phyloP scores from a whole-genome alignment of 768 basidiomycete species.

The Pholiota molesta region DNA sequence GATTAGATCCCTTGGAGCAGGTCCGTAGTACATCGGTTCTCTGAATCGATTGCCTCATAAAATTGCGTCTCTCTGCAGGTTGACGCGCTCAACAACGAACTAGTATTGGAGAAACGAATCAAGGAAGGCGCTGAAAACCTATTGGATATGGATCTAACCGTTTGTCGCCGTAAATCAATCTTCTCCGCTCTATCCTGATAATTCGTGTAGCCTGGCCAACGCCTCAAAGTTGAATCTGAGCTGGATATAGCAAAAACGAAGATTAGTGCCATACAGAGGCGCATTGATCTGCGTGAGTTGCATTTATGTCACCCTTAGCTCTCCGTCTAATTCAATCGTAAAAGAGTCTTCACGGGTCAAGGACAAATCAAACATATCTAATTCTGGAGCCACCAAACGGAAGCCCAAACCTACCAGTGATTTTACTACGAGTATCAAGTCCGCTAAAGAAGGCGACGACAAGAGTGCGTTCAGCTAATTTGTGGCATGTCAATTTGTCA shows the following conservation, averaged over 20 bases:
- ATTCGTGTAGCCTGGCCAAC: conserved; percentile 56
- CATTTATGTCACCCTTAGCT: not conserved
- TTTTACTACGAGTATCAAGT: conserved; percentile 20
- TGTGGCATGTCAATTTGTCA: not conserved
- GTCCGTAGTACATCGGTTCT: conserved; percentile 25
- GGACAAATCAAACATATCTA: conserved; percentile 14
- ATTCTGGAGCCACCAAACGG: conserved; percentile 16
- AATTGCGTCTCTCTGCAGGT: conserved; percentile 44
- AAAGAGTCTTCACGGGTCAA: conserved; percentile 35
- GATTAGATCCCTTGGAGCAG: conserved; percentile 49
- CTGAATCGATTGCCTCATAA: not conserved
- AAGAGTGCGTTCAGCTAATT: conserved; percentile 35
- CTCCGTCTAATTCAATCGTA: conserved; percentile 12
- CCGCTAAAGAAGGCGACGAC: conserved; percentile 32
- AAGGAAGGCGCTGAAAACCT: conserved; percentile 93
- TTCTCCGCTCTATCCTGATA: conserved; percentile 7
- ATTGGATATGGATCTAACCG: conserved; percentile 65
- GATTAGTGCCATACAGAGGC: conserved; percentile 67
- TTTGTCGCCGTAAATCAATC: conserved; percentile 28
- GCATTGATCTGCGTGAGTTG: conserved; percentile 55
- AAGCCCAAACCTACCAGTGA: conserved; percentile 17
- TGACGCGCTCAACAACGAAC: conserved; percentile 63
- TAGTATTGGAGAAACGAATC: conserved; percentile 79
- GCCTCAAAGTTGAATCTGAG: conserved; percentile 75
- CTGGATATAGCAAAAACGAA: conserved; percentile 74